These are phyloP conservation scores for Entonaema liquescens DNA, from an alignment of 495 filamentous ascomycete species.

Conservation along the genomic window DNA sequence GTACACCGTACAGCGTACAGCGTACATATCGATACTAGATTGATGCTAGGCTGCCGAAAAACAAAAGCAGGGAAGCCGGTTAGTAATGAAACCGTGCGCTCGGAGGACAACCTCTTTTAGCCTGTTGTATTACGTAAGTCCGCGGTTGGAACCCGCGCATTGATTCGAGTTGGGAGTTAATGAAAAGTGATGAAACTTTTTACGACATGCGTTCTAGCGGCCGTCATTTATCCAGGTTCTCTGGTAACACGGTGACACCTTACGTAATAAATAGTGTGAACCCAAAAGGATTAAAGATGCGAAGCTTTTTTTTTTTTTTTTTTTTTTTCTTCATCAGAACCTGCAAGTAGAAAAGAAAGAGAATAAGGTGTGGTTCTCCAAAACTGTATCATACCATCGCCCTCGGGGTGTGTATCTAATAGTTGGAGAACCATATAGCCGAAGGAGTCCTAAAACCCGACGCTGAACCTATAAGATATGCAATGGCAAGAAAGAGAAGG, in stretches of 20 bases:
- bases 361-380: not conserved
- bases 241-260: slow-evolving; percentile 18
- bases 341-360: not conserved
- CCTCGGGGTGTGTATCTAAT: not conserved
- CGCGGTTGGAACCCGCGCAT: slow-evolving; percentile 26
- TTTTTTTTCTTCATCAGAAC: not conserved
- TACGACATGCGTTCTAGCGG: slow-evolving; percentile 2
- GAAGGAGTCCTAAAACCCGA: slow-evolving; percentile 30
- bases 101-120: slow-evolving; percentile 18
- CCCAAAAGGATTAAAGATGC: slow-evolving; percentile 12
- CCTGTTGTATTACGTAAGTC: slow-evolving; percentile 39
- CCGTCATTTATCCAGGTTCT: slow-evolving; percentile 19
- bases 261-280: slow-evolving; percentile 21
- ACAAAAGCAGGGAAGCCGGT: slow-evolving; percentile 6
- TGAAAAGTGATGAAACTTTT: slow-evolving; percentile 4
- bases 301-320: slow-evolving; percentile 15
- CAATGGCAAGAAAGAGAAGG: slow-evolving; percentile 19
- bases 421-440: slow-evolving; percentile 28
- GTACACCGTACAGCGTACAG: slow-evolving; percentile 23
- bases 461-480: slow-evolving; percentile 1
- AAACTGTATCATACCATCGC: slow-evolving; percentile 7
- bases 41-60: slow-evolving; percentile 9
- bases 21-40: not conserved
- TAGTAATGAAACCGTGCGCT: slow-evolving; percentile 32
- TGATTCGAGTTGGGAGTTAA: not conserved